phyloP scores from a whole-genome alignment of 805 yeast species.

The Brettanomyces naardenensis region DNA sequence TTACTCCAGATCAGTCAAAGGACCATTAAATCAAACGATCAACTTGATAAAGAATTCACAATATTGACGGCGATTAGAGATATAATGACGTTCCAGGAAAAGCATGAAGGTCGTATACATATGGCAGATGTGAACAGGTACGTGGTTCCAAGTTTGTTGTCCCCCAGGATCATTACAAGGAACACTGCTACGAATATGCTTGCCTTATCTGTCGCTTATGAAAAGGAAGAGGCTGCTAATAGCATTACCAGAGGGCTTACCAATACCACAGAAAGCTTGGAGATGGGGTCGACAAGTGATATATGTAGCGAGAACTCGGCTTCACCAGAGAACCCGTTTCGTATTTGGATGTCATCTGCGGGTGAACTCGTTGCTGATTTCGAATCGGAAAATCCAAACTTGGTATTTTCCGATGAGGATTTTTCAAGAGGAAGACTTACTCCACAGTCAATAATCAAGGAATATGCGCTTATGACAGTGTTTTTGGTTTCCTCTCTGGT shows the following conservation, averaged over 20 bases:
- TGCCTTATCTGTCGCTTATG: constrained; percentile 33
- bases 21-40: constrained; percentile 34
- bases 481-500: constrained; percentile 61
- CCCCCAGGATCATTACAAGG: constrained; percentile 70
- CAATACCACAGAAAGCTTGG: not conserved
- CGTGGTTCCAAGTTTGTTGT: constrained; percentile 62
- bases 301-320: not conserved
- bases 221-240: constrained; percentile 11
- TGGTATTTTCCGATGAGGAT: constrained; percentile 4
- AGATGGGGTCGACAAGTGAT: not conserved
- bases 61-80: constrained; percentile 75
- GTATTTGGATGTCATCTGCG: constrained; percentile 14
- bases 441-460: constrained; percentile 26
- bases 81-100: constrained; percentile 54
- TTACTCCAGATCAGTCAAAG: constrained; percentile 44
- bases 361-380: constrained; percentile 10
- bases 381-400: constrained; percentile 5
- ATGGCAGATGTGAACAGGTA: constrained; percentile 46
- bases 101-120: constrained; percentile 47
- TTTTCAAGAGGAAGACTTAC: constrained; percentile 8
- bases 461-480: constrained; percentile 65
- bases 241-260: constrained; percentile 9
- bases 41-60: constrained; percentile 61
- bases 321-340: constrained; percentile 6
- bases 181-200: constrained; percentile 75